Base-by-base conservation (phyloP, 805 yeast genomes). In the Candida maris region DNA sequence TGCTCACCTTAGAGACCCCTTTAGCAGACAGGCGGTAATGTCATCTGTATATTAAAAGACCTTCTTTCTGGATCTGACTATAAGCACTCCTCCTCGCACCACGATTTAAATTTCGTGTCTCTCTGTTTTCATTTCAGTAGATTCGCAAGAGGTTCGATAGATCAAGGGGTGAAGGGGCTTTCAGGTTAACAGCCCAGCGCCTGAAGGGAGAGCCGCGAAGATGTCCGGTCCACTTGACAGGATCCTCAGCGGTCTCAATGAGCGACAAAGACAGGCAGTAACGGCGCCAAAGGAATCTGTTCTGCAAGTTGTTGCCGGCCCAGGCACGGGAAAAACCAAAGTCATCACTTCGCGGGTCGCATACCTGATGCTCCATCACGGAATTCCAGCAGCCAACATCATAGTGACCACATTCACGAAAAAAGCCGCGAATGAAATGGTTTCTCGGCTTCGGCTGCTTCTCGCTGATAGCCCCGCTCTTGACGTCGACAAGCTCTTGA, bases 331-430 rank as follows among this genome's bases (percentile, higher is more conserved):
- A 4, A 91, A 91, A 58, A 91, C 98, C 2, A 80, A 79, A 54
- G 91, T 93, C 2, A 59, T 91, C 19, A 79, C 86, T 0, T 71
- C 87, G 1, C 66, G 96, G 30, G 93, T 89, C 7, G 89, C 89
- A 0, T 74, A 79, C 49, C 62, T 89, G 19, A 47, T 89, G 6
- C 41, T 74, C 3, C 57, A 70, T 6, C 67, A 73, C 23, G 59
- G 68, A 2, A 57, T 85, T 1, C 64, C 67, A 1, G 89, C 97
- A 0, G 65, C 68, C 22, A 62, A 72, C 31, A 71, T 93, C 14
- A 73, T 91, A 1, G 93, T 89, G 15, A 86, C 96, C 5, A 89
- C 97, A 0, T 91, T 91, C 64, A 91, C 97, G 9, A 85, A 85
- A 49, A 85, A 84, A 50, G 97, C 98, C 0, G 94, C 97, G 2